Evolutionary conservation across 257 asterid genomes (phyloP).

Genomic region (Rehmannia glutinosa): DNA sequence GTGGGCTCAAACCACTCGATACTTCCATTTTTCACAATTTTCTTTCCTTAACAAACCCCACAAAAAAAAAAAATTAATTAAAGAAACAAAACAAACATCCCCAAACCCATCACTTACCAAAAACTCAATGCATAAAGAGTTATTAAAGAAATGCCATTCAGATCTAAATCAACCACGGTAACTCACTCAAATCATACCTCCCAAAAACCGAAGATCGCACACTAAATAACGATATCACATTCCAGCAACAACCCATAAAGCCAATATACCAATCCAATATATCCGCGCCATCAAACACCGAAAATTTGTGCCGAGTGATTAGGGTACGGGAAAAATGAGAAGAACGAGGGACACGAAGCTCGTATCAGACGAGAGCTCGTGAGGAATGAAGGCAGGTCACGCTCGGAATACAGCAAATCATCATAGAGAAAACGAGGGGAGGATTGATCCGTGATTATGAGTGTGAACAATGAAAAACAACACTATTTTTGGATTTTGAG

Average conservation of each 20-base stretch:
- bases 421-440: constrained; percentile 20
- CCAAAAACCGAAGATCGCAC: constrained; percentile 1
- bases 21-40: constrained; percentile 46
- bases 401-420: constrained; percentile 1
- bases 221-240: constrained; percentile 13
- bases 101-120: neutral
- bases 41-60: neutral
- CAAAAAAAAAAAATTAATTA: neutral
- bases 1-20: constrained; percentile 49
- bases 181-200: constrained; percentile 23
- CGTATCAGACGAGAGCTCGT: constrained; percentile 4
- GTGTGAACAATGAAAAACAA: constrained; percentile 23
- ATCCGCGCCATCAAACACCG: neutral
- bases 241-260: constrained; percentile 14
- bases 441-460: constrained; percentile 12
- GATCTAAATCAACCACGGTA: constrained; percentile 26
- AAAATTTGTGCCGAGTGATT: neutral
- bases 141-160: constrained; percentile 5
- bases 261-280: constrained; percentile 4
- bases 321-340: neutral
- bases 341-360: constrained; percentile 11
- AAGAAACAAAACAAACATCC: constrained; percentile 3
- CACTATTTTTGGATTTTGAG: too few relatives aligned
- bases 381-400: constrained; percentile 13
- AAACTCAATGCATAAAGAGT: neutral